Evolutionary conservation across 2,329 filamentous ascomycete species (phyloP), one percentile per base, ranked within the genome.

Genomic region (Botrytis paeoniae): DNA sequence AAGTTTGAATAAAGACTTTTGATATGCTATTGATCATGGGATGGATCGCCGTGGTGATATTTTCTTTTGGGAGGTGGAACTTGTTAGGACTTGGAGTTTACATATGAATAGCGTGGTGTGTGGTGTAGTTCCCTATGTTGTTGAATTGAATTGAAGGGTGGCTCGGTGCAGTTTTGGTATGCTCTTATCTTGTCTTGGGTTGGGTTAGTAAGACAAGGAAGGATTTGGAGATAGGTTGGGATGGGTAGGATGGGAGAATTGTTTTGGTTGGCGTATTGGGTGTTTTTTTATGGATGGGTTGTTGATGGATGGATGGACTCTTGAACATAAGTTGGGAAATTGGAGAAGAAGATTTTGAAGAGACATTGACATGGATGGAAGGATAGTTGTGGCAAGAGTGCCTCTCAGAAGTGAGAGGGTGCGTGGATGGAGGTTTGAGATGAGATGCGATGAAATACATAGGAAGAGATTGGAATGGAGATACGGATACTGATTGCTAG

Each of bases 1-100:
- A 45, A 45, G 68, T 69, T 73, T 70, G 71, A 62, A 73, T 73
- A 73, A 61, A 61, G 68, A 54, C 35, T 70, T 61, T 70, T 61
- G 68, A 32, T 10, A 70, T 32, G 51, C 37, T 32, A 61, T 70
- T n/a, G 54, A 70, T 61, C n/a, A 45, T 61, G 39, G 43, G 54
- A 60, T 43, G 54, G 68, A 61, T 45, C 39, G 14, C 9, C 16
- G 51, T 60, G 2, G n/a, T 57, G 51, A 32, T 16, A 6, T 29
- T 57, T 32, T n/a, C 29, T 68, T 57, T 57, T 41, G 65, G 48
- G 65, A 22, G 39, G 54, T 35, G 54, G 66, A n/a, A 57, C 51
- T 57, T 57, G 5, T 57, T 57, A 57, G 51, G 29, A 45, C 39
- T 18, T 20, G 68, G 68, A 70, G 54, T 70, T 57, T 61, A 70